A percentile compares a stretch with the other conserved stretches of the same genome.
Evolutionary conservation across 768 basidiomycete genomes (phyloP).

Genomic region (Boletus reticulatus): DNA sequence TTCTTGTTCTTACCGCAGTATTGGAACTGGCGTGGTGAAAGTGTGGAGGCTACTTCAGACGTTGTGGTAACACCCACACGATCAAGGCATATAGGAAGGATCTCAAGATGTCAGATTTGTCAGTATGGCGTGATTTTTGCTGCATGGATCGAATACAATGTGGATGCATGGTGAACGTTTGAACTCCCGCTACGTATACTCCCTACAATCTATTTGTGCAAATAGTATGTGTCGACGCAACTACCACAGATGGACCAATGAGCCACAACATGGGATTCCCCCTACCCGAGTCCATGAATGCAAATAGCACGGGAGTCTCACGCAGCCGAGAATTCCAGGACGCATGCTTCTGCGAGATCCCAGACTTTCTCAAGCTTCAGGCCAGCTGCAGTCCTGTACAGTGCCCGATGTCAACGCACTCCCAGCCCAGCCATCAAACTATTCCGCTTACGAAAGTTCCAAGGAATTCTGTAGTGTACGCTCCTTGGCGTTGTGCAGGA

Average conservation of each 20-base stretch:
- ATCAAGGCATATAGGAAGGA: not conserved
- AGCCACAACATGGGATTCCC: not conserved
- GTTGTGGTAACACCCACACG: slow-evolving; percentile 13
- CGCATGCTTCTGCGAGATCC: slow-evolving; percentile 27
- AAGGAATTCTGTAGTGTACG: slow-evolving; percentile 29
- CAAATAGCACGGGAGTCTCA: slow-evolving; percentile 4
- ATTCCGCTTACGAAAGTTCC: slow-evolving; percentile 26
- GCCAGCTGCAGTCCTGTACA: slow-evolving; percentile 20
- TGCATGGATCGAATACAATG: not conserved
- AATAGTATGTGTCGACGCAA: slow-evolving; percentile 10
- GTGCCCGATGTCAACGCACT: not conserved
- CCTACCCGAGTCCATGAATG: no score
- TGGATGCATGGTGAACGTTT: not conserved
- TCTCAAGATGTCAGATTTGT: not conserved
- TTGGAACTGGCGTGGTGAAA: slow-evolving; percentile 73
- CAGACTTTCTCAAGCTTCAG: slow-evolving; percentile 32
- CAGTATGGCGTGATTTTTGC: not conserved
- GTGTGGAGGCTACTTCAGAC: slow-evolving; percentile 60
- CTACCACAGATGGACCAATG: not conserved
- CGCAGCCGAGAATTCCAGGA: slow-evolving; percentile 25
- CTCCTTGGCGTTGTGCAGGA: slow-evolving; percentile 32
- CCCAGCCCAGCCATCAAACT: not conserved
- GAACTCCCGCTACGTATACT: no score
- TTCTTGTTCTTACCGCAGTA: slow-evolving; percentile 38
- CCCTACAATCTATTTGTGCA: not conserved